These are phyloP conservation scores for Chaetomium sp. DNA, from an alignment of 2,329 filamentous ascomycete genomes.

Conservation along the genomic window DNA sequence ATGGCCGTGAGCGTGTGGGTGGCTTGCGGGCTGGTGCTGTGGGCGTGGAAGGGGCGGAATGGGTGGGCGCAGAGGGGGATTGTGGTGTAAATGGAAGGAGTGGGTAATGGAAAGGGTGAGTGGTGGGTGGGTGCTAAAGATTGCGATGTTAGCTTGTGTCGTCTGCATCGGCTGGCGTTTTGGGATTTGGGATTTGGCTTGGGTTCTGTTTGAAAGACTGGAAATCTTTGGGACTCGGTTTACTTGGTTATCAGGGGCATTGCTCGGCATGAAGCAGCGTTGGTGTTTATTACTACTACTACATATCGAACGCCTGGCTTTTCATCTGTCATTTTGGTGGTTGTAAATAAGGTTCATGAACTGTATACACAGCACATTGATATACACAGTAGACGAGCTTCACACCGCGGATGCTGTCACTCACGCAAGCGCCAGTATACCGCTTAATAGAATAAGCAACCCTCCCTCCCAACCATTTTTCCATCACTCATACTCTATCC, in stretches of 20 bases:
- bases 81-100: constrained; percentile 49
- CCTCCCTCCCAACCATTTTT: too few species aligned
- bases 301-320: background rate
- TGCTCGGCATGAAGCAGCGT: background rate
- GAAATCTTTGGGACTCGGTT: background rate
- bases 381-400: background rate
- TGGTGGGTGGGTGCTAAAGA: background rate
- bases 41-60: constrained; percentile 77
- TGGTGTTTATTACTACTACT: background rate
- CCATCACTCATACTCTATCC: too few species aligned
- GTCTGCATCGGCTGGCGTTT: background rate
- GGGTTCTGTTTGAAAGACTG: background rate
- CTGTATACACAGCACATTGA: background rate
- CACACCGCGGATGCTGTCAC: background rate
- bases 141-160: background rate
- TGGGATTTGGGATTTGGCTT: background rate
- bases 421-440: too few species aligned
- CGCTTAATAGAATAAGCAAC: too few species aligned
- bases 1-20: constrained; percentile 80
- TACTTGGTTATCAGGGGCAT: background rate
- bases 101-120: too few species aligned
- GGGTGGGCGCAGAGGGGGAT: constrained; percentile 80
- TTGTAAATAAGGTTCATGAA: background rate
- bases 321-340: background rate
- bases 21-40: constrained; percentile 70